A percentile compares a stretch with the other conserved stretches of the same genome.
These are phyloP conservation scores for Tremella yokohamensis DNA, from an alignment of 768 basidiomycete species.

Conservation along the genomic window DNA sequence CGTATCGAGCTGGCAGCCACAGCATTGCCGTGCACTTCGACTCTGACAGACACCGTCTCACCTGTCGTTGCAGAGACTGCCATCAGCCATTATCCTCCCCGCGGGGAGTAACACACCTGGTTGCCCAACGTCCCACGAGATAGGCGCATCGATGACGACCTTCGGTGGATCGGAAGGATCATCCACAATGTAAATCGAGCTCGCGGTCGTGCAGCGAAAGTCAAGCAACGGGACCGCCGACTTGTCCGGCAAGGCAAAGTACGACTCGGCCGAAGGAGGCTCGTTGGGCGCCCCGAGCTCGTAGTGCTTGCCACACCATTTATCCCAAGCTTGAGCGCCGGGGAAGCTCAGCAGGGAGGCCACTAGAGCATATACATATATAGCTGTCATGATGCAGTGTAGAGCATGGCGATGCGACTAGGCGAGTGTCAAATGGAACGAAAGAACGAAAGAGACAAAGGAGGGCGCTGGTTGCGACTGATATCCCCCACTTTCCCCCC, in stretches of 20 bases:
- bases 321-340: no score
- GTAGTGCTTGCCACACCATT: conserved; percentile 35
- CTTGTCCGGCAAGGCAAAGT: conserved; percentile 13
- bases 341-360: no score
- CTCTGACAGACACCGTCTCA: background rate
- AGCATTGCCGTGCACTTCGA: background rate
- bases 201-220: conserved; percentile 22
- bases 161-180: conserved; percentile 21
- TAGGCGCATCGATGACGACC: conserved; percentile 20
- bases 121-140: conserved; percentile 21
- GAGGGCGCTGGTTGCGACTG: no score
- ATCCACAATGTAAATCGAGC: conserved; percentile 20
- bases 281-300: conserved; percentile 19
- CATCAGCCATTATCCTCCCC: background rate
- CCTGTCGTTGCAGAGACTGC: background rate
- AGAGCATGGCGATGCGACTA: no score
- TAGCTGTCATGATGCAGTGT: no score
- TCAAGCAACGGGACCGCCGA: conserved; percentile 14
- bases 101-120: conserved; percentile 10
- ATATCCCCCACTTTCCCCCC: no score
- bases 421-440: no score
- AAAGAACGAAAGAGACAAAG: no score
- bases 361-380: no score
- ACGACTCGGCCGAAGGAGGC: conserved; percentile 13
- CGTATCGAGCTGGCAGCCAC: background rate